A percentile compares a stretch with the other conserved stretches of the same genome.
Evolutionary conservation across 345 rosid species (phyloP).

Genomic region (Linum tenue): DNA sequence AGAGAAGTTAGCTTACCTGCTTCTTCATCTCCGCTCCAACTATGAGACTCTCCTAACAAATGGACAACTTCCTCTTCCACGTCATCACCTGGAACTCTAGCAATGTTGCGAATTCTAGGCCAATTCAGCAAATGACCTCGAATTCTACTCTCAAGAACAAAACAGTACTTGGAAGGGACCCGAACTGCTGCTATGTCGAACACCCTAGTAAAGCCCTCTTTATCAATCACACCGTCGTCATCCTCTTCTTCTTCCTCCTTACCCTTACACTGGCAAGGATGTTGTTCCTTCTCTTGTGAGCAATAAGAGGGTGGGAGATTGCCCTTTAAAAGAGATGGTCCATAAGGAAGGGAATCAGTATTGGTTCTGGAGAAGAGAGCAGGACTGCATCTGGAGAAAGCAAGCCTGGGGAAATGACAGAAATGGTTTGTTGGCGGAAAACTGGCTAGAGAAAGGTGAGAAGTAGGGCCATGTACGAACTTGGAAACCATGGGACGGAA

Average conservation of each 20-base stretch:
- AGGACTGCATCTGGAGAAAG: constrained; percentile 5
- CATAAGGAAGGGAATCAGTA: constrained; percentile 32
- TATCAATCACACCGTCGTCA: constrained; percentile 22
- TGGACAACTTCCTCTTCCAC: constrained; percentile 37
- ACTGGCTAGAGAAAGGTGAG: constrained; percentile 22
- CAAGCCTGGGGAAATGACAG: constrained; percentile 20
- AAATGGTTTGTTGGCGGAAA: constrained; percentile 21
- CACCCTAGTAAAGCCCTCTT: constrained; percentile 47
- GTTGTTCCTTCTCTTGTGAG: constrained; percentile 10
- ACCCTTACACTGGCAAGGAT: constrained; percentile 12
- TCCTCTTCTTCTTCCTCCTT: constrained; percentile 11
- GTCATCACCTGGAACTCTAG: constrained; percentile 74
- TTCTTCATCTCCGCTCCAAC: constrained; percentile 12
- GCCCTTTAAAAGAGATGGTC: constrained; percentile 78
- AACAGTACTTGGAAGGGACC: constrained; percentile 56
- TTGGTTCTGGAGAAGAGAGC: constrained; percentile 21
- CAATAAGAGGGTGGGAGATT: constrained; percentile 19
- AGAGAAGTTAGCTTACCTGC: constrained; percentile 24
- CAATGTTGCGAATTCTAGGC: constrained; percentile 69
- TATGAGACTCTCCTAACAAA: constrained; percentile 18
- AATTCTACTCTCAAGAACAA: constrained; percentile 57
- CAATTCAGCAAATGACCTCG: constrained; percentile 86
- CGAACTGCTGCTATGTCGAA: constrained; percentile 58
- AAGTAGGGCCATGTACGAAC: constrained; percentile 30
- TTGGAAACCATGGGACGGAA: constrained; percentile 33